These are phyloP conservation scores for Chaetomium olivaceum DNA, from an alignment of 2,329 filamentous ascomycete genomes.

Conservation along the genomic window DNA sequence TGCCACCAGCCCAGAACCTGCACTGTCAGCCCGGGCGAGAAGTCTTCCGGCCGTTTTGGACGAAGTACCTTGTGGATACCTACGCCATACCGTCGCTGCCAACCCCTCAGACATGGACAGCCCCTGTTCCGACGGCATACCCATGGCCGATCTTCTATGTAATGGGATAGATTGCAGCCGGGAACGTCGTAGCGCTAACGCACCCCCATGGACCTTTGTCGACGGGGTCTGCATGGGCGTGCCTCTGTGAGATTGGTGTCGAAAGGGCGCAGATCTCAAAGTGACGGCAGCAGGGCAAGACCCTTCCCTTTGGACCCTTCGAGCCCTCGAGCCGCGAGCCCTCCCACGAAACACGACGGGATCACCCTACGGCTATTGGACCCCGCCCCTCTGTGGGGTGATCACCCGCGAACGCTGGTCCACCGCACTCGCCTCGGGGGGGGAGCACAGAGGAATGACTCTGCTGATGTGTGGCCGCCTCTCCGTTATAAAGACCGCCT, in stretches of 20 bases:
- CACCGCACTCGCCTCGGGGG: constrained; percentile 24
- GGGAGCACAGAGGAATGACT: neutral
- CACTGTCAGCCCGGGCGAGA: neutral
- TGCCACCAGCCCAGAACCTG: neutral
- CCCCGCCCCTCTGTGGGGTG: constrained; percentile 11
- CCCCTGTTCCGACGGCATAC: constrained; percentile 25
- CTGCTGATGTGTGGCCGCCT: neutral
- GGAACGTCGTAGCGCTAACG: constrained; percentile 8
- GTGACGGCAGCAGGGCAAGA: constrained; percentile 24
- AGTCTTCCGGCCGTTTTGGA: neutral
- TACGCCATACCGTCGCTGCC: constrained; percentile 22
- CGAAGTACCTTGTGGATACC: constrained; percentile 18
- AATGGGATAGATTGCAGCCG: constrained; percentile 22
- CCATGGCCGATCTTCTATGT: constrained; percentile 29
- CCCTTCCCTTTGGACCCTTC: constrained; percentile 3
- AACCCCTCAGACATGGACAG: constrained; percentile 9
- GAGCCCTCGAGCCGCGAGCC: neutral
- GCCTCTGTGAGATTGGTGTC: constrained; percentile 20
- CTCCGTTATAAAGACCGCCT: constrained; percentile 26
- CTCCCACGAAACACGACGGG: neutral
- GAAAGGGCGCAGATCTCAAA: constrained; percentile 20
- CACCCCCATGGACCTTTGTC: neutral
- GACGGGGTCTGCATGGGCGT: constrained; percentile 11
- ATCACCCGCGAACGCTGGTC: neutral
- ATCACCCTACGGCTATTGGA: neutral